Evolutionary conservation across 352 stramenopile species (phyloP).

Genomic region (Globisporangium sylvaticum): DNA sequence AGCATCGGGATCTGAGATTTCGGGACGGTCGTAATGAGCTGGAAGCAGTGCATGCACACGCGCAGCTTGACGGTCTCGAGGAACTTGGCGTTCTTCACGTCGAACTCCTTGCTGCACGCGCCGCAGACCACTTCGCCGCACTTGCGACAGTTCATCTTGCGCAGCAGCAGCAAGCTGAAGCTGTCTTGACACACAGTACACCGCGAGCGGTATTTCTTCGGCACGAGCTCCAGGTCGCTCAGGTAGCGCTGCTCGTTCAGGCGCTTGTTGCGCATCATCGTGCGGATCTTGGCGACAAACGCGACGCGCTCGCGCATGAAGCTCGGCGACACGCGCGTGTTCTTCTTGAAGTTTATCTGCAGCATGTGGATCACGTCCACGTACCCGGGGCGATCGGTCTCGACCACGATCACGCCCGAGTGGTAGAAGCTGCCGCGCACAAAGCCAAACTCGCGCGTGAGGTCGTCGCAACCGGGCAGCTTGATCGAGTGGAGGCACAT

Average conservation of each 20-base stretch:
- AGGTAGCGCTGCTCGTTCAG: slow-evolving; percentile 81
- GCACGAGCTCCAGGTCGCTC: slow-evolving; percentile 77
- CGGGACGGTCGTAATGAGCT: slow-evolving; percentile 64
- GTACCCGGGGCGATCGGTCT: slow-evolving; percentile 62
- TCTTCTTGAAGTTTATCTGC: slow-evolving; percentile 80
- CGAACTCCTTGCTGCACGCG: slow-evolving; percentile 84
- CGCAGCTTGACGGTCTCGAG: slow-evolving; percentile 67
- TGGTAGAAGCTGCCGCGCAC: slow-evolving; percentile 79
- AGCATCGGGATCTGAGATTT: slow-evolving; percentile 45
- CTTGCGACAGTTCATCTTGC: slow-evolving; percentile 85
- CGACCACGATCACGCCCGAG: slow-evolving; percentile 80
- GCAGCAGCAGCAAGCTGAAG: slow-evolving; percentile 76
- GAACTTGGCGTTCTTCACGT: slow-evolving; percentile 55
- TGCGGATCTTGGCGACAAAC: slow-evolving; percentile 50
- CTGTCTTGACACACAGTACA: slow-evolving; percentile 80
- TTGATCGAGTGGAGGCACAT: slow-evolving; percentile 84
- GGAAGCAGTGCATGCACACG: slow-evolving; percentile 86
- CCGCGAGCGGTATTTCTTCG: slow-evolving; percentile 69
- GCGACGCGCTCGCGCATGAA: slow-evolving; percentile 42
- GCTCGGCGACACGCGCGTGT: slow-evolving; percentile 39
- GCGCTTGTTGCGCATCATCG: slow-evolving; percentile 63
- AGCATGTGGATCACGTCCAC: slow-evolving; percentile 83
- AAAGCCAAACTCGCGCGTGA: slow-evolving; percentile 73
- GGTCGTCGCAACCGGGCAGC: slow-evolving; percentile 65
- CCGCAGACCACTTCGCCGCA: slow-evolving; percentile 85